phyloP scores from a whole-genome alignment of 257 asterid genomes.

The Leonotis leonurus region DNA sequence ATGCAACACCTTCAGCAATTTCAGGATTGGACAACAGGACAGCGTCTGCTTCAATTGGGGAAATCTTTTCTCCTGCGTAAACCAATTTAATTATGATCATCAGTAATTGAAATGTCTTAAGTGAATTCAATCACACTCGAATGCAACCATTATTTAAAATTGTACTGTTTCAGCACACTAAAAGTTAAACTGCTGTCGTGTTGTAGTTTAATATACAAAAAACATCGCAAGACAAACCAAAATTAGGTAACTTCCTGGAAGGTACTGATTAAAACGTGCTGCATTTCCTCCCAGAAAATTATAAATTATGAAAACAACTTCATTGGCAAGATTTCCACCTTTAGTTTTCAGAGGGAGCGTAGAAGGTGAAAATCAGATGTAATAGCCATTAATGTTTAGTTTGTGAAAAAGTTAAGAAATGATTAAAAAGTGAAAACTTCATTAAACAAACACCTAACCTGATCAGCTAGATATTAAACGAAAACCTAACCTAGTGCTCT shows the following conservation, averaged over 20 bases:
- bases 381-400: too few relatives aligned
- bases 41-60: conserved; percentile 94
- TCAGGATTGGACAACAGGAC: conserved; percentile 83
- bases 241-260: neutral
- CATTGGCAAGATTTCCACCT: neutral
- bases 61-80: conserved; percentile 84
- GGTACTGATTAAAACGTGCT: too few relatives aligned
- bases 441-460: too few relatives aligned
- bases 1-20: conserved; percentile 81
- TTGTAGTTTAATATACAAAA: neutral
- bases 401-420: too few relatives aligned
- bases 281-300: neutral
- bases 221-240: neutral
- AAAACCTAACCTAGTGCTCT: too few relatives aligned
- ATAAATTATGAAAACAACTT: neutral
- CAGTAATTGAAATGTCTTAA: neutral
- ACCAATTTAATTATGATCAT: neutral
- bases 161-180: neutral
- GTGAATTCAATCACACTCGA: too few relatives aligned
- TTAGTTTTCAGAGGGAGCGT: neutral
- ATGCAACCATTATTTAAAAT: too few relatives aligned
- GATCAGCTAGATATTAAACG: too few relatives aligned
- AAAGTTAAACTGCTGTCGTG: neutral
- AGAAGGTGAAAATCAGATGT: neutral
- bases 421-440: neutral